phyloP scores from a whole-genome alignment of 2,329 filamentous ascomycete genomes.

The Exophiala xenobiotica region DNA sequence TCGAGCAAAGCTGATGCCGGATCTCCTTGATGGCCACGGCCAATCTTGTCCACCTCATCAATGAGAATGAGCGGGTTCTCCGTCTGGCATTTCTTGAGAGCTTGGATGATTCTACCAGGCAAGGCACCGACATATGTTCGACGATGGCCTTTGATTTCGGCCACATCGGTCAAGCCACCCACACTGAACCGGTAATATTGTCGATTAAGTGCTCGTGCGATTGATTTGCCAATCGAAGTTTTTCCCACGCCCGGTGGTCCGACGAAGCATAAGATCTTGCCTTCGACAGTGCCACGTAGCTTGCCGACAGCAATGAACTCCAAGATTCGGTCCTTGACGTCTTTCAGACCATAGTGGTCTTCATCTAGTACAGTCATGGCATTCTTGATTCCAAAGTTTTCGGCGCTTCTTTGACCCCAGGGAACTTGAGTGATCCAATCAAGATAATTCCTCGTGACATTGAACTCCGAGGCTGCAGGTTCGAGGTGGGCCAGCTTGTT shows the following conservation, averaged over 20 bases:
- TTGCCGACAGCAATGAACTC: conserved; percentile 99
- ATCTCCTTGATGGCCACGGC: conserved; percentile 92
- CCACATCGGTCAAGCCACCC: conserved; percentile 92
- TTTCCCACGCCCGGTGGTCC: conserved; percentile 97
- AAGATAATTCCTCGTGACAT: conserved; percentile 95
- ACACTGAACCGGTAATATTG: conserved; percentile 99
- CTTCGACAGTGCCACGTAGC: conserved; percentile 92
- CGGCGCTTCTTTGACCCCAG: conserved; percentile 90
- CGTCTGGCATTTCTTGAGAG: conserved; percentile 97
- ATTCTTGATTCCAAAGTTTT: conserved; percentile 94
- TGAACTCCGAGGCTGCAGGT: conserved; percentile 94
- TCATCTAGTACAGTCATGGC: conserved; percentile 89
- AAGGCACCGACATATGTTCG: conserved; percentile 95
- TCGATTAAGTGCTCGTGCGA: conserved; percentile 87
- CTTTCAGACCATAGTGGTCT: conserved; percentile 94
- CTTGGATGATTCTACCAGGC: conserved; percentile 95
- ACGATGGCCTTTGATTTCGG: conserved; percentile 96
- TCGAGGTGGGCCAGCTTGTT: conserved; percentile 96
- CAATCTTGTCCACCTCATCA: conserved; percentile 98
- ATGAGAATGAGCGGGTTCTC: conserved; percentile 97
- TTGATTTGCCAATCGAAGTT: conserved; percentile 98
- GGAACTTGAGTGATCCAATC: conserved; percentile 99
- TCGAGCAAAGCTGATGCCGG: conserved; percentile 92
- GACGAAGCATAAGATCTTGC: conserved; percentile 97
- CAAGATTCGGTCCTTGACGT: conserved; percentile 96